A percentile compares a stretch with the other conserved stretches of the same genome.
phyloP scores from a whole-genome alignment of 164 flowering plant genomes.

The Liriodendron chinense region DNA sequence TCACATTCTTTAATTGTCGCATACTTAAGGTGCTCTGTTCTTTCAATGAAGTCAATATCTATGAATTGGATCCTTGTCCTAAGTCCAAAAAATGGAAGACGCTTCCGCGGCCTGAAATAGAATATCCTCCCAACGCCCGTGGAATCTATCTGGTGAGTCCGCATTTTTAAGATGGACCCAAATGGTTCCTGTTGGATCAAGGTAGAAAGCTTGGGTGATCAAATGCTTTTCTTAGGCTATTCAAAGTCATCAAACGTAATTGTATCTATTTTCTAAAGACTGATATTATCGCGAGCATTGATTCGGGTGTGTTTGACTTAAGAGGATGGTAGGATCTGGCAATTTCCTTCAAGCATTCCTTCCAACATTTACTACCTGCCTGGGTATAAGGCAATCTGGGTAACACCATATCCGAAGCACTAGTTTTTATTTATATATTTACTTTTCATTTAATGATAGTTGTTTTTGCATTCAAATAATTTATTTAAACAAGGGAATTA shows the following conservation, averaged over 20 bases:
- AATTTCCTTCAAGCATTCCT: background rate
- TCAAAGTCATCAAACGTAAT: background rate
- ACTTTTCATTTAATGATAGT: too few relatives aligned
- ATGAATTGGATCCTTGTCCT: background rate
- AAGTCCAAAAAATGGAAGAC: too few relatives aligned
- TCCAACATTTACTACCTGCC: background rate
- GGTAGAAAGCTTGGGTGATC: background rate
- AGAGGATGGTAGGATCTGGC: background rate
- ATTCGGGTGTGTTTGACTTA: background rate
- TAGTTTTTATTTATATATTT: too few relatives aligned
- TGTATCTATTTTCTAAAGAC: too few relatives aligned
- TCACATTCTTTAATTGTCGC: background rate
- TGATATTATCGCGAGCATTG: too few relatives aligned
- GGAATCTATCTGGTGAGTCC: too few relatives aligned
- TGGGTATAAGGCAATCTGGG: too few relatives aligned
- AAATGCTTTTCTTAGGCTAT: background rate
- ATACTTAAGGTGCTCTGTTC: background rate
- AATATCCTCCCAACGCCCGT: too few relatives aligned
- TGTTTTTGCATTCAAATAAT: too few relatives aligned
- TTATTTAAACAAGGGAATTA: too few relatives aligned
- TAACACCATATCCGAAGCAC: too few relatives aligned
- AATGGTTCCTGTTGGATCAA: background rate
- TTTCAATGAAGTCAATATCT: background rate
- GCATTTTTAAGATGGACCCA: background rate
- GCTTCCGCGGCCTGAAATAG: background rate